phyloP scores from a whole-genome alignment of 192 early-diverging fungal genomes.

The Gaertneriomyces semiglobifer region DNA sequence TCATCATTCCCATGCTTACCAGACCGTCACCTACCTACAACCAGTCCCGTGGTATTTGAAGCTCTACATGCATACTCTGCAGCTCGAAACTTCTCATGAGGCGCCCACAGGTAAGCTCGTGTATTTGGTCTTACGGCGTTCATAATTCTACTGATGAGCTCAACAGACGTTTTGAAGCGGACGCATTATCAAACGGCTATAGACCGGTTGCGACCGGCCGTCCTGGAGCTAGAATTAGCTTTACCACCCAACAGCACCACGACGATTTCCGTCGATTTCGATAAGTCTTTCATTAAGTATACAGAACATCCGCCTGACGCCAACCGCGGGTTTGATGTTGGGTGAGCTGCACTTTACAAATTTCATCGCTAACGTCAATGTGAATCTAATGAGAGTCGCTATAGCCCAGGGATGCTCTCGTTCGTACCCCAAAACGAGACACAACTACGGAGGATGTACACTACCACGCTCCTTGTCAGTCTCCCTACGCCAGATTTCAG shows the following conservation, averaged over 20 bases:
- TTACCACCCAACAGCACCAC: conserved; percentile 70
- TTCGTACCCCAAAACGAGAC: conserved; percentile 7
- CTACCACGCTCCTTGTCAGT: conserved; percentile 80
- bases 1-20: conserved; percentile 37
- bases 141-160: background rate
- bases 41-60: conserved; percentile 90
- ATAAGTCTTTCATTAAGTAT: conserved; percentile 90
- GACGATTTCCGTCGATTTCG: conserved; percentile 74
- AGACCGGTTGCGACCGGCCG: conserved; percentile 75
- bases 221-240: conserved; percentile 67
- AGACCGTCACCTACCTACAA: conserved; percentile 66
- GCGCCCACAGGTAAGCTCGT: conserved; percentile 8
- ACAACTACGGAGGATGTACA: conserved; percentile 54
- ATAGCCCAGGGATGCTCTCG: conserved; percentile 13
- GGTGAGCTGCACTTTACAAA: conserved; percentile 24
- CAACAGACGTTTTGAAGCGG: conserved; percentile 50
- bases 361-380: background rate
- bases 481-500: conserved; percentile 96
- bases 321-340: conserved; percentile 91
- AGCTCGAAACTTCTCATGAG: conserved; percentile 31
- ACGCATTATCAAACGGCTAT: conserved; percentile 67
- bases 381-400: conserved; percentile 4
- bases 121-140: background rate
- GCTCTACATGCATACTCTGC: conserved; percentile 86
- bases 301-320: conserved; percentile 96